Base-by-base conservation (phyloP, 306 rosid species). In the Medicago ruthenica region DNA sequence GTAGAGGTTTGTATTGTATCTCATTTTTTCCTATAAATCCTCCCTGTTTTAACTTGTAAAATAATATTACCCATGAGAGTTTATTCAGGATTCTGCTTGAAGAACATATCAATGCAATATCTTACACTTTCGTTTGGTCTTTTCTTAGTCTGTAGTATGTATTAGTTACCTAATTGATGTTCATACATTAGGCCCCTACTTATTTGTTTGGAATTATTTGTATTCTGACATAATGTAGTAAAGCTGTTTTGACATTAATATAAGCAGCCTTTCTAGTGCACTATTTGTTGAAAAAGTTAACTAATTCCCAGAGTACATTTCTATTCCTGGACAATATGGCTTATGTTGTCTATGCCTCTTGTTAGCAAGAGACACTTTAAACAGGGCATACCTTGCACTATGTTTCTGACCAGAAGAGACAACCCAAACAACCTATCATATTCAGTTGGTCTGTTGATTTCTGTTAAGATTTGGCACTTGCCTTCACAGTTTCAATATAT, bases 231-330 rank as follows among this genome's bases (percentile, higher is more conserved):
- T 50, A 12, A 51, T 17, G 24, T 12, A 40, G 47, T 48, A 62
- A 37, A 24, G 64, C 53, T 63, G 50, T 64, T 61, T 79, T 53
- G 73, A 27, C 62, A 17, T 63, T 31, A 60, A 47, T 36, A 18
- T 59, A 21, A 13, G 57, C 44, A 20, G 65, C 68, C 67, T 79
- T 53, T 53, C 67, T 45, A 36, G 64, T 6, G 76, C 80, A 11
- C 18, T 60, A 11, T 37, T 66, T 54, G 40, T 48, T 22, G 45
- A 22, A 57, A 67, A 17, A 44, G 64, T 22, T 58, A 20, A 59
- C 36, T 57, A 10, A 47, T 45, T 74, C 47, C n/a, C 36, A 10
- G 18, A 15, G 15, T 59, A 39, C 24, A 18, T 34, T 37, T 68
- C 63, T 65, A 45, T 69, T 48, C 54, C 17, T 55, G 0, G 10